Base-by-base conservation (phyloP, 1,139 yeast species). In the Suhomyces kunorum region DNA sequence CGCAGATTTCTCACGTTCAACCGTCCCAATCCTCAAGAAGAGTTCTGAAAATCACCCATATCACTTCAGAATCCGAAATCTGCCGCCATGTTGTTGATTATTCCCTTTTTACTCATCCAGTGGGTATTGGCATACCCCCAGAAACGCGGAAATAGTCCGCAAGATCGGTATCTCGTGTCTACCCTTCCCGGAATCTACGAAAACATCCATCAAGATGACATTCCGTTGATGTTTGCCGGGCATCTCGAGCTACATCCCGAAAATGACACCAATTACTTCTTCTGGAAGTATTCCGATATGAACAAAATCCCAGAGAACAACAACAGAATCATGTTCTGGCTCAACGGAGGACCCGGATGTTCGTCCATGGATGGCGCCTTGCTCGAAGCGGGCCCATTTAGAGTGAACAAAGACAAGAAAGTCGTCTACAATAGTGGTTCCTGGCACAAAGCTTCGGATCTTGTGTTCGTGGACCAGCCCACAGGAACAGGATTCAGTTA, bases 281-380 rank as follows among this genome's bases (percentile, higher is more conserved):
- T 89, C 61, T 89, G 97, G 97, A 79, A 76, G 54, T 83, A 78
- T 36, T 49, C 45, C 13, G 76, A 71, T 52, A 34, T 38, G 14
- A 48, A 56, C 3, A 60, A 70, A 30, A 41, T 56, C 7, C 61
- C 63, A 0, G 63, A 59, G 34, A 61, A 64, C 28, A 46, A 50
- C 19, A 56, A 70, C 31, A 68, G 77, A 23, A 68, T 87, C 14
- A 71, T 83, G 6, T 73, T 89, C 44, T 92, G 98, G 98, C 73
- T 92, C 22, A 92, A 94, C 61, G 99, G 99, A 31, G 96, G 96
- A 0, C 96, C 96, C 0, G 99, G 99, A 0, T 92, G 99, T 60
- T 88, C 97, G 3, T 88, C 96, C 0, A 81, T 92, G 94, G 98
- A 92, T 63, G 99, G 99, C 3, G 96, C 96, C 0, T 61, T 92